A percentile compares a stretch with the other conserved stretches of the same genome.
phyloP scores from a whole-genome alignment of 805 yeast species.

The Schizosaccharomyces japonicus region DNA sequence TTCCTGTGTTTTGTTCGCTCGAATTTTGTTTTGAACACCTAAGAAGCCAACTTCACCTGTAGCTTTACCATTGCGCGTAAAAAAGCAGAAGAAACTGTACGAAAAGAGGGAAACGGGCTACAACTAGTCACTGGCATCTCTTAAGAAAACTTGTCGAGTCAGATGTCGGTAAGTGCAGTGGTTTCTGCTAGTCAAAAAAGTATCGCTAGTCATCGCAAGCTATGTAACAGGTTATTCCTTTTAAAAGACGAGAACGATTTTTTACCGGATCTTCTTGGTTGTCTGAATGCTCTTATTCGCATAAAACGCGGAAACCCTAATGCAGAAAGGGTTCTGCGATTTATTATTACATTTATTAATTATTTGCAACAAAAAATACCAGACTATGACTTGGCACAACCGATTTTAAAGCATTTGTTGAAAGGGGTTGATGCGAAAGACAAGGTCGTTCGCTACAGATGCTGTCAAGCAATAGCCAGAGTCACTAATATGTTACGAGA shows the following conservation, averaged over 20 bases:
- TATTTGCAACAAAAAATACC: conserved; percentile 16
- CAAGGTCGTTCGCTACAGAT: conserved; percentile 55
- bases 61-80: no score
- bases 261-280: not conserved
- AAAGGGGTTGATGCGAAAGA: conserved; percentile 59
- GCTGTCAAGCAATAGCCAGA: conserved; percentile 49
- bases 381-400: conserved; percentile 14
- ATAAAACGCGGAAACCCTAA: conserved; percentile 43
- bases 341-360: conserved; percentile 35
- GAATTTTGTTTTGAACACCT: no score
- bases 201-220: not conserved
- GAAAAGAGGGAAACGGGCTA: no score
- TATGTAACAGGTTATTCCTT: not conserved
- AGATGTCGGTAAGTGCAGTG: not conserved
- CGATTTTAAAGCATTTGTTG: conserved; percentile 40
- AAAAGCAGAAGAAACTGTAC: no score
- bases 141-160: no score
- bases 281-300: conserved; percentile 22
- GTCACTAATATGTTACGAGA: conserved; percentile 50
- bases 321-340: conserved; percentile 56
- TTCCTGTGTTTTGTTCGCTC: no score
- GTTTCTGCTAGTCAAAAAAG: not conserved
- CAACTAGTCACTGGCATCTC: not conserved
- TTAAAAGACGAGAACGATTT: not conserved
- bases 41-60: no score